Evolutionary conservation across 768 basidiomycete species (phyloP), one percentile per base, ranked within the genome.

Genomic region (Chalciporus chontae): DNA sequence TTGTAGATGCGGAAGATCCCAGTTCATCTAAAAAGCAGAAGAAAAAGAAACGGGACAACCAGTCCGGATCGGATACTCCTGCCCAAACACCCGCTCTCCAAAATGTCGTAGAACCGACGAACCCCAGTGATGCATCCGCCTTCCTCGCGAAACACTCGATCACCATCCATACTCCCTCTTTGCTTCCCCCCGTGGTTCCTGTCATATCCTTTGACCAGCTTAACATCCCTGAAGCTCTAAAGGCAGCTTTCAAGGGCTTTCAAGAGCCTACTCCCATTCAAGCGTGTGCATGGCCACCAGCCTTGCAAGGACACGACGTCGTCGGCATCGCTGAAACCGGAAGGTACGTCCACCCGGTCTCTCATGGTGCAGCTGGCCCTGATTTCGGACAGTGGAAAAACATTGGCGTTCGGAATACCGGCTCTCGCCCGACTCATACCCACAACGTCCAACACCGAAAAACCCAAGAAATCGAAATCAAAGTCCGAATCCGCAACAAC

Each of bases 281-380:
- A 65, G 86, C 92, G 6, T 95, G 91, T 58, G 82, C 94, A 11
- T 98, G 94, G 94, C 92, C 94, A 2, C 83, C 89, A 29, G 83
- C 90, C 6, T 72, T 98, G 21, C 73, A 78, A 19, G 88, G 88
- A 0, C 74, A 74, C n/a, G 90, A 98, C 65, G 90, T 95, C 0
- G 85, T 98, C 26, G 95, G 95, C 43, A 91, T 98, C 52, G 94
- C 95, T 7, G 94, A 98, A 74, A 98, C 95, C 2, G 95, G 95
- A 59, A 90, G 84, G 85, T 82, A 53, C 31, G 71, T 51, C 23
- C n/a, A 45, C 17, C 21, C 7, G 26, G 21, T 51, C n/a, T n/a
- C n/a, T n/a, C n/a, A n/a, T n/a, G n/a, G 18, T 17, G n/a, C 1
- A 8, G 2, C n/a, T 34, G 21, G 21, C 21, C 19, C 5, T 15